Conservation (phyloP, 768 basidiomycete species). For the Panaeolus papilionaceus region DNA sequence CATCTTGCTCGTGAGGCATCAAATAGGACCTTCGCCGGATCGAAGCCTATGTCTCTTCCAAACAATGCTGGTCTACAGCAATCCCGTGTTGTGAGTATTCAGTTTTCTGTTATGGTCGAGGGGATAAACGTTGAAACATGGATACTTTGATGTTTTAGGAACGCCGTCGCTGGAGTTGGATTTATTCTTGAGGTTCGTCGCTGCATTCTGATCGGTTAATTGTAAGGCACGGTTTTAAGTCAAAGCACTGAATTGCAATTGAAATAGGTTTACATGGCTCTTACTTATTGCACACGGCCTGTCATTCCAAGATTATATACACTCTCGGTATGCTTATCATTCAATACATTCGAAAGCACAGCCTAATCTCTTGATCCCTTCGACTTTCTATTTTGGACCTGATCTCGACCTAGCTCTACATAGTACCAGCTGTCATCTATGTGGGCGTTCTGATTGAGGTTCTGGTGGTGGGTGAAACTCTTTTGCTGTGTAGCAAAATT, state of each 20-base stretch:
- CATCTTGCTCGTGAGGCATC: constrained; percentile 25
- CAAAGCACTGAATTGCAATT: neutral
- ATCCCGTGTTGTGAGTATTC: constrained; percentile 23
- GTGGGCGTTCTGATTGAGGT: constrained; percentile 11
- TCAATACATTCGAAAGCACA: neutral
- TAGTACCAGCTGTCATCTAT: neutral
- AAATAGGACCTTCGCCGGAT: constrained; percentile 22
- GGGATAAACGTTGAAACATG: neutral
- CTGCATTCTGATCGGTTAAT: neutral
- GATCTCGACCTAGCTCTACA: neutral
- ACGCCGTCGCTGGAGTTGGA: neutral
- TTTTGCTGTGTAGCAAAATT: neutral
- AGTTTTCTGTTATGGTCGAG: neutral
- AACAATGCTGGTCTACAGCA: constrained; percentile 24
- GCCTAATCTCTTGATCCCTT: neutral
- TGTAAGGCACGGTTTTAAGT: neutral
- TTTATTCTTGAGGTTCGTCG: constrained; percentile 6
- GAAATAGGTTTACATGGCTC: neutral
- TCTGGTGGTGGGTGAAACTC: constrained; percentile 2
- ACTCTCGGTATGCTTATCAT: neutral
- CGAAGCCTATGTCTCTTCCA: constrained; percentile 24
- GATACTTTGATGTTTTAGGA: neutral
- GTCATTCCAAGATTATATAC: constrained; percentile 3
- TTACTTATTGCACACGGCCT: neutral
- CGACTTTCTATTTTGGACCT: neutral